Conservation (phyloP, 441 rosid genomes). For the Erodium texanum region DNA sequence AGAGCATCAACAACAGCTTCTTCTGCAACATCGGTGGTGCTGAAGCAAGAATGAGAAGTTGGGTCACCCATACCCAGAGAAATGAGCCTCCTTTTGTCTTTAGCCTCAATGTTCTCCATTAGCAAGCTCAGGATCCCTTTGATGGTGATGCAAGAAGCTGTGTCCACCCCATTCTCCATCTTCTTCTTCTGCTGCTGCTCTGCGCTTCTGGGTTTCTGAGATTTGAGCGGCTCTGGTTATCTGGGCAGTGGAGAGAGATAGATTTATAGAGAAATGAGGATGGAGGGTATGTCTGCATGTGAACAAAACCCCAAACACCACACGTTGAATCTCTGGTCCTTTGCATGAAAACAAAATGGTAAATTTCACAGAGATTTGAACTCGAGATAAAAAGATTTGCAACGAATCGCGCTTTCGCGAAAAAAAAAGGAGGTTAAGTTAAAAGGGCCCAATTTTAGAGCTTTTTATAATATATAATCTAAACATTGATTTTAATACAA, state of each 20-base stretch:
- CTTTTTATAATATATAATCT: neutral
- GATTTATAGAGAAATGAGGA: neutral
- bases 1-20: slow-evolving; percentile 63
- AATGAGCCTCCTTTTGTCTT: slow-evolving; percentile 36
- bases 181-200: neutral
- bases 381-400: neutral
- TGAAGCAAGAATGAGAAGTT: slow-evolving; percentile 67
- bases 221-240: neutral
- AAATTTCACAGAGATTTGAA: neutral
- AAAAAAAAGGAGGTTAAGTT: neutral
- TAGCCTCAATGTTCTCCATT: slow-evolving; percentile 43
- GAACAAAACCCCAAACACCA: slow-evolving; percentile 18
- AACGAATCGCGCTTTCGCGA: neutral
- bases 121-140: slow-evolving; percentile 72
- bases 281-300: neutral
- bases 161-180: slow-evolving; percentile 26
- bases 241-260: neutral
- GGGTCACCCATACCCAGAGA: slow-evolving; percentile 92
- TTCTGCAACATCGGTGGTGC: slow-evolving; percentile 44
- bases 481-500: neutral
- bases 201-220: neutral
- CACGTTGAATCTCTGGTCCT: slow-evolving; percentile 17
- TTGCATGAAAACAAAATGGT: slow-evolving; percentile 24
- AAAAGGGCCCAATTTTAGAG: neutral
- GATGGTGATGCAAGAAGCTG: slow-evolving; percentile 48